These are phyloP conservation scores for Glycine tomentella DNA, from an alignment of 306 rosid genomes.

Conservation along the genomic window DNA sequence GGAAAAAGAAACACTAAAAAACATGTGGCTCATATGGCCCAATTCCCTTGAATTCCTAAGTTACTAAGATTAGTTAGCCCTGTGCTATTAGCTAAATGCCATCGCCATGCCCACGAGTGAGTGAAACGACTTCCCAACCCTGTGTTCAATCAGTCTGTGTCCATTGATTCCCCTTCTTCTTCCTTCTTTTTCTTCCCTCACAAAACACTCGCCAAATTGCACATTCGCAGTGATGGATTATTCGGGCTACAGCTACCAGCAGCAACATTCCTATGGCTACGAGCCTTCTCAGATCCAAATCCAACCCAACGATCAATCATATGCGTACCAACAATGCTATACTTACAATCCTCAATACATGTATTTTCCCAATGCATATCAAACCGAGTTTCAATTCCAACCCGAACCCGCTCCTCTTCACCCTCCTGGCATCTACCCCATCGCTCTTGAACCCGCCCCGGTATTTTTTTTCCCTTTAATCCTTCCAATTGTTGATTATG, in stretches of 20 bases:
- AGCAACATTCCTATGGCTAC: constrained; percentile 44
- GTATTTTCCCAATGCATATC: constrained; percentile 39
- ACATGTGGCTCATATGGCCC: no score
- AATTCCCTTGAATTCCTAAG: no score
- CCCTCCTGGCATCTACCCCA: constrained; percentile 54
- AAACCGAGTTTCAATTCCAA: constrained; percentile 40
- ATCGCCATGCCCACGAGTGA: no score
- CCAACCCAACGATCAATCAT: constrained; percentile 55
- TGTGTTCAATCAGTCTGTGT: no score
- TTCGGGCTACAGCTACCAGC: constrained; percentile 40
- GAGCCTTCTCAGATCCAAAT: constrained; percentile 53
- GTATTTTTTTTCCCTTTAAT: constrained; percentile 19
- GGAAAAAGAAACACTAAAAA: no score
- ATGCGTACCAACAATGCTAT: constrained; percentile 48
- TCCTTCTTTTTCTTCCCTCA: not conserved
- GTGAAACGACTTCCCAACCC: constrained; percentile 1
- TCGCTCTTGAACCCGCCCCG: constrained; percentile 17
- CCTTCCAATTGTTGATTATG: not conserved
- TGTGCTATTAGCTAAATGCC: no score
- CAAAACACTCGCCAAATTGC: not conserved
- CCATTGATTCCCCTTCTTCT: not conserved
- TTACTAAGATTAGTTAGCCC: no score
- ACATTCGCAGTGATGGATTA: constrained; percentile 39
- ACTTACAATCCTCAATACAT: constrained; percentile 48
- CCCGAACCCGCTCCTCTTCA: constrained; percentile 49